Conservation (phyloP, 2,329 filamentous ascomycete species). For the Calycina herbarum region DNA sequence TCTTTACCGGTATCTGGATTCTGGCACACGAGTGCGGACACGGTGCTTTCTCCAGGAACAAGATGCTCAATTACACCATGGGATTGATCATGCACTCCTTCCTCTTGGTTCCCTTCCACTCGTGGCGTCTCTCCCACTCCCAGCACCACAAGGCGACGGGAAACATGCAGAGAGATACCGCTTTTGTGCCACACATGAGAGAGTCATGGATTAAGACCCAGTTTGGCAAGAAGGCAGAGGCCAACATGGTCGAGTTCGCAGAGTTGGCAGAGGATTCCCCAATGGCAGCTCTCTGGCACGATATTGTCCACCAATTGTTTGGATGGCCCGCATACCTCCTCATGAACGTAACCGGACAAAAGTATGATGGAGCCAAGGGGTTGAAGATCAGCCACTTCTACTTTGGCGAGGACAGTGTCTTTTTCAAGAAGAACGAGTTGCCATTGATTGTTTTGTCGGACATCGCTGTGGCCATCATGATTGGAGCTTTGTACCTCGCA, state of each 20-base stretch:
- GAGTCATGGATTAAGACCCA: constrained; percentile 35
- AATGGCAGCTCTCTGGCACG: constrained; percentile 51
- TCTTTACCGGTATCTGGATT: constrained; percentile 71
- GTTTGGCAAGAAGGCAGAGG: constrained; percentile 33
- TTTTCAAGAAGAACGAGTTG: constrained; percentile 60
- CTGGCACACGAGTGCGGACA: constrained; percentile 73
- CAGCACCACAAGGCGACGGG: constrained; percentile 69
- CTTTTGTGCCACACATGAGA: constrained; percentile 56
- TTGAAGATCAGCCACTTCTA: constrained; percentile 45
- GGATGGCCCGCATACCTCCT: constrained; percentile 66
- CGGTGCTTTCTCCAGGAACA: constrained; percentile 62
- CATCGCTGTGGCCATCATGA: constrained; percentile 55
- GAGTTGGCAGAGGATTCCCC: constrained; percentile 66
- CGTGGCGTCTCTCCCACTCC: constrained; percentile 70
- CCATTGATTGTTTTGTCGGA: constrained; percentile 59
- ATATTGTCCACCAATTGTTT: constrained; percentile 62
- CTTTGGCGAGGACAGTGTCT: constrained; percentile 60
- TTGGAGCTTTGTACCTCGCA: constrained; percentile 51
- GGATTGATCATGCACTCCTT: constrained; percentile 67
- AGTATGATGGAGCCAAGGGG: constrained; percentile 34
- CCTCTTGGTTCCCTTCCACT: constrained; percentile 70
- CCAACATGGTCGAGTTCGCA: constrained; percentile 42
- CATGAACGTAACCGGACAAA: constrained; percentile 49
- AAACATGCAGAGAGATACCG: constrained; percentile 68
- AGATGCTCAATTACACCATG: constrained; percentile 59